Base-by-base conservation (phyloP, 345 rosid species). In the Ailanthus altissimus region DNA sequence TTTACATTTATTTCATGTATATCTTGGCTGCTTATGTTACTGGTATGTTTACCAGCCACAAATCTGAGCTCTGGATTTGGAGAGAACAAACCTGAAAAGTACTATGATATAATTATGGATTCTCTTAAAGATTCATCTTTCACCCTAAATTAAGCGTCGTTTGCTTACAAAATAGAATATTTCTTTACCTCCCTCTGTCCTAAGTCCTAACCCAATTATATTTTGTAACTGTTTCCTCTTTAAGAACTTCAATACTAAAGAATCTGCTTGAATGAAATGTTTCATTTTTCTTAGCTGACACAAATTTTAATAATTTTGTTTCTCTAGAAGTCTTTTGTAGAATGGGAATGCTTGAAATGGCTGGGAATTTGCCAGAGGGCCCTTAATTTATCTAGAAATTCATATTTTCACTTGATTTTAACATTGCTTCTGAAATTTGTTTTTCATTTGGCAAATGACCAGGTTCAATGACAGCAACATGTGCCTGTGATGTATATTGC, bases 401-500 rank as follows among this genome's bases (percentile, higher is more conserved):
- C 54, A 73, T 59, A 9, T 54, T 66, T 26, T 63, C 9, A 16
- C 46, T 49, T 60, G 25, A 23, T 53, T 56, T 8, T 11, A 21
- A 78, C 25, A 15, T 50, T 23, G 50, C 58, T 72, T 47, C 77
- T 84, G 77, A 82, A 45, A 14, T 38, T 54, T 72, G 25, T 11
- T 20, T 61, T 45, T 72, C 66, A 25, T 64, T 46, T 67, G 82
- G 66, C 49, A 72, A 75, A 75, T 62, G 71, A n/a, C 25, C 89
- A 96, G 98, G 88, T 85, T 78, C 85, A 59, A 49, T 76, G 14
- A 84, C 93, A 73, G 86, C 91, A 32, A 83, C 83, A 59, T 94
- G 99, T 75, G 76, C 96, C 67, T 89, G 91, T 38, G 99, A 97
- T 67, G 94, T 94, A 57, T 91, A 89, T 87, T 92, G 99, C 84